Base-by-base conservation (phyloP, 257 asterid genomes). In the Nicotiana tomentosiformis region DNA sequence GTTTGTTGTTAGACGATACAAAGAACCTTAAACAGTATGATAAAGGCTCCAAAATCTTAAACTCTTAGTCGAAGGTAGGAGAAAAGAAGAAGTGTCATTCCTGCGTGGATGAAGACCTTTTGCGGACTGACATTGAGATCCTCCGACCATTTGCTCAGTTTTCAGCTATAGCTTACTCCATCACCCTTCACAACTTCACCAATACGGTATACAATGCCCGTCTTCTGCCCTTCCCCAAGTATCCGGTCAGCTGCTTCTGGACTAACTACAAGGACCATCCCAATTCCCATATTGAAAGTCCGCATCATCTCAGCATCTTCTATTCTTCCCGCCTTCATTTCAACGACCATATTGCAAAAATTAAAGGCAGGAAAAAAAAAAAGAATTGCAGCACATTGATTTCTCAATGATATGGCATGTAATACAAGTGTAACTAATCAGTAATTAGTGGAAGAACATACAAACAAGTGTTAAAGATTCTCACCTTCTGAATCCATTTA, bases 271-370 rank as follows among this genome's bases (percentile, higher is more conserved):
- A 96, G 89, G 66, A 96, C 98, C 97, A 96, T 96, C 51, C 98
- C 99, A 1, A 96, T 93, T 46, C 99, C 99, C 98, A 96, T 94
- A 83, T 96, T 96, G 62, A 94, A 96, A 18, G 99, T 96, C 68
- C 97, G 88, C 37, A 83, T 90, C 99, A 96, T 96, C 85, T 96
- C 98, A 10, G 80, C 89, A 23, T 92, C 98, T 61, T 94, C 97
- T 17, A 94, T 91, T 77, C 83, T 86, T 70, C 99, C 98, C 4
- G 93, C 97, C 99, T 96, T 51, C 32, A 49, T 33, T 64, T 84
- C 37, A 64, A 14, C 7, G 33, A 62, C 77, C 51, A 46, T 23
- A 83, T 30, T 17, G 29, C 20, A 74, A 32, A 16, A 9, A 55
- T 14, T 3, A 43, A 57, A 18, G 7, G 18, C 0, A 0, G 23